These are phyloP conservation scores for Mycena citricolor DNA, from an alignment of 1,284 basidiomycete species.

Conservation along the genomic window DNA sequence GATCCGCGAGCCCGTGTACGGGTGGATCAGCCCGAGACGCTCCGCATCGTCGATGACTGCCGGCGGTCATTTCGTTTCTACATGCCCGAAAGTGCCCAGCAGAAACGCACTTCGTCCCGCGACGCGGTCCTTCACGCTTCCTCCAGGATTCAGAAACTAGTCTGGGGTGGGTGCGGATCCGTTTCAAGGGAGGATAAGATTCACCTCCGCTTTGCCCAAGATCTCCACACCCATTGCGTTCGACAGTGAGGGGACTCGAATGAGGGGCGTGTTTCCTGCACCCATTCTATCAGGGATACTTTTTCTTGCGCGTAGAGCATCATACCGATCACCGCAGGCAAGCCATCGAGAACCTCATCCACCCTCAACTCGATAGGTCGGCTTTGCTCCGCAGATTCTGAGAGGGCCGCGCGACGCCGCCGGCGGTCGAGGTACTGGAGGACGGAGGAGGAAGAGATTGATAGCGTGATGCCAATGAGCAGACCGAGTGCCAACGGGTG, in stretches of 20 bases:
- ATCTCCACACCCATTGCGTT: conserved; percentile 92
- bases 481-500: conserved; percentile 20
- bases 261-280: conserved; percentile 89
- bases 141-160: conserved; percentile 91
- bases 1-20: conserved; percentile 88
- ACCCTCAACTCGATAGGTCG: conserved; percentile 75
- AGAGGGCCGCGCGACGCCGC: conserved; percentile 16
- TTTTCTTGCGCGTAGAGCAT: conserved; percentile 12
- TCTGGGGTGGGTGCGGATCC: neutral
- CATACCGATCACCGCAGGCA: conserved; percentile 82
- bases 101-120: conserved; percentile 77
- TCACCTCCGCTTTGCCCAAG: conserved; percentile 91
- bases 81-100: too few relatives aligned
- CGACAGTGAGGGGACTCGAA: conserved; percentile 90
- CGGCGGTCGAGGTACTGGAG: conserved; percentile 18
- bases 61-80: conserved; percentile 5
- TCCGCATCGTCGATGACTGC: conserved; percentile 95
- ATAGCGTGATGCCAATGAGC: conserved; percentile 16
- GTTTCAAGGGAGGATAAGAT: conserved; percentile 16
- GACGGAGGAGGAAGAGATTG: conserved; percentile 19
- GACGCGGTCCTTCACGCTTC: conserved; percentile 97
- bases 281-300: neutral
- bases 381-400: conserved; percentile 34
- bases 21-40: conserved; percentile 76
- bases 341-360: conserved; percentile 73